phyloP scores from a whole-genome alignment of 2,329 filamentous ascomycete genomes.

The Nemania sp. region DNA sequence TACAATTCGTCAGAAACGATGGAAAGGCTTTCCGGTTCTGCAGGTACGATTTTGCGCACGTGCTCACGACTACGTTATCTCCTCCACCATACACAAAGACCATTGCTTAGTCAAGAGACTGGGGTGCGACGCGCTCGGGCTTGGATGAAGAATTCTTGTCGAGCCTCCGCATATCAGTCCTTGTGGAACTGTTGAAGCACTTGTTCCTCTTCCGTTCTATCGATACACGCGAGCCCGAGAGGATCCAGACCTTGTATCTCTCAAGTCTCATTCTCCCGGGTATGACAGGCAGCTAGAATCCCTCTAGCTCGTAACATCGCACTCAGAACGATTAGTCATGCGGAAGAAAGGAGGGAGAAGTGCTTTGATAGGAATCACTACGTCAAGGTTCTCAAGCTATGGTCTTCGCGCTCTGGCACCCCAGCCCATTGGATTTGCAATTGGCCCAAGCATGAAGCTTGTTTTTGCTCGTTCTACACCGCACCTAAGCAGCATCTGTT shows the following conservation, averaged over 20 bases:
- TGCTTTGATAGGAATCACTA: background rate
- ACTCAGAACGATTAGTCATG: background rate
- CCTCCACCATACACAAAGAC: too few species aligned
- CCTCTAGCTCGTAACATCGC: background rate
- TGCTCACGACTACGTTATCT: too few species aligned
- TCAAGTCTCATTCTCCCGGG: background rate
- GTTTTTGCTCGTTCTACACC: background rate
- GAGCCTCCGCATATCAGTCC: too few species aligned
- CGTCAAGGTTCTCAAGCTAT: background rate
- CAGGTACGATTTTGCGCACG: conserved; percentile 19
- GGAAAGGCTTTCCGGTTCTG: conserved; percentile 29
- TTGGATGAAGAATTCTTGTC: too few species aligned
- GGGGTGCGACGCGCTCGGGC: background rate
- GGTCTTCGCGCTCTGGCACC: background rate
- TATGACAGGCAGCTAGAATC: too few species aligned
- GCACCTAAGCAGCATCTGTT: background rate
- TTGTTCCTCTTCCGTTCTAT: too few species aligned
- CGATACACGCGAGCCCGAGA: background rate
- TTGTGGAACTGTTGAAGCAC: too few species aligned
- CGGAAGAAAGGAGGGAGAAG: background rate
- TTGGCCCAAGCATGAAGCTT: background rate
- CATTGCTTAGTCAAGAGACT: too few species aligned
- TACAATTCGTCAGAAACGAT: conserved; percentile 28
- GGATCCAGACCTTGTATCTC: background rate
- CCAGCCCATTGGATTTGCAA: too few species aligned